Evolutionary conservation across 2,329 filamentous ascomycete species (phyloP), one percentile per base, ranked within the genome.

Genomic region (Pleoardoris graminearum): DNA sequence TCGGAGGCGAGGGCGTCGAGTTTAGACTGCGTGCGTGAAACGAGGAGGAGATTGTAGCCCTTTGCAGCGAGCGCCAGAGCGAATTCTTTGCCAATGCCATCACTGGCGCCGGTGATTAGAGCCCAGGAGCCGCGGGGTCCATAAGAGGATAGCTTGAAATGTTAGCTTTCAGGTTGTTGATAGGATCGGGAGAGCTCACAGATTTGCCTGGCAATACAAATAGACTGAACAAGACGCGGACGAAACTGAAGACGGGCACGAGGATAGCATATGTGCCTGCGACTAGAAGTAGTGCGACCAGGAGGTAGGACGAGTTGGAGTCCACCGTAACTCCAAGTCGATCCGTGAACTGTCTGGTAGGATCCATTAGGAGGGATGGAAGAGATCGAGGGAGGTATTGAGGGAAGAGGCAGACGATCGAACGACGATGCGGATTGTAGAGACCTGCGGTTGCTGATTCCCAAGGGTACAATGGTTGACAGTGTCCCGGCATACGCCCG

Each of bases 1-100:
- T 96, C 89, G 29, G 82, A 75, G 37, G 90, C 85, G 45, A 99
- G 83, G 1, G 84, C 75, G 49, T 90, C 84, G 61, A 99, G 87
- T 77, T 99, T 99, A 35, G 90, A 90, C 62, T 89, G 83, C n/a
- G 95, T 97, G 66, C 95, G 92, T 39, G 94, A 97, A 56, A 99
- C 87, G 63, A 99, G 90, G 57, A 99, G 79, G 64, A 97, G 81
- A 77, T 97, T 97, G 85, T 93, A 99, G 66, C 92, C 92, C 72
- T 94, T 92, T 56, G 85, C 80, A 21, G 94, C 92, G 51, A 99
- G 86, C 74, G 97, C 91, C 27, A 88, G 82, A 32, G 93, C 91
- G 72, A 91, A 99, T 78, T 99, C 94, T 77, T 96, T 97, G 71
- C 94, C 94, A 58, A 99, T 86, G 59, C 94, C 95, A 75, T 99